phyloP scores from a whole-genome alignment of 2,329 filamentous ascomycete species.

The Microcyclosporella mali region DNA sequence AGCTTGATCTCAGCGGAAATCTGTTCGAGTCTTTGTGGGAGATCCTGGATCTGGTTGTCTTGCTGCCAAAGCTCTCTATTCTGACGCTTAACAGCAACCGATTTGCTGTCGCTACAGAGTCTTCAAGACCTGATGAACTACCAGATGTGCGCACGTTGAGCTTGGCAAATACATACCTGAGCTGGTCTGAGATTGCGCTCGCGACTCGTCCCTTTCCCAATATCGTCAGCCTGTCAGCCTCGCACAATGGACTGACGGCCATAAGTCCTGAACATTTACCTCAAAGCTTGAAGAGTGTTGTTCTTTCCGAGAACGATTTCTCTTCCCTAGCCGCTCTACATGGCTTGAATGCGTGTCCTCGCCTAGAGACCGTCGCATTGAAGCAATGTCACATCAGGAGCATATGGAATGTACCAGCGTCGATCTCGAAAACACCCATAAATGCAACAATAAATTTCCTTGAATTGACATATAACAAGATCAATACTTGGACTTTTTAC shows the following conservation, averaged over 20 bases:
- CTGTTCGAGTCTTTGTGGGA: conserved; percentile 63
- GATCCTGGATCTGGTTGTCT: conserved; percentile 63
- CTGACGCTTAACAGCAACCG: conserved; percentile 56
- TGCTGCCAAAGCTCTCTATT: conserved; percentile 57
- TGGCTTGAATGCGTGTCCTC: conserved; percentile 54
- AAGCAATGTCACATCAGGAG: conserved; percentile 67
- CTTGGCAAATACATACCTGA: conserved; percentile 44
- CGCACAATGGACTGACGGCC: conserved; percentile 35
- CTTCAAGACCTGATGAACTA: neutral
- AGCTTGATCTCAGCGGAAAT: conserved; percentile 82
- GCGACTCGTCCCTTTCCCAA: conserved; percentile 48
- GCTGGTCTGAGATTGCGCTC: conserved; percentile 35
- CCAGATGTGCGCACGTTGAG: conserved; percentile 30
- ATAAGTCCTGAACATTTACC: conserved; percentile 37
- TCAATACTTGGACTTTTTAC: conserved; percentile 63
- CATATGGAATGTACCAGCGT: conserved; percentile 19
- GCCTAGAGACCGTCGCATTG: conserved; percentile 50
- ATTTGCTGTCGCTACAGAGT: conserved; percentile 35
- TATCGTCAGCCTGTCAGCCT: conserved; percentile 46
- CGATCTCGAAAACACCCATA: conserved; percentile 20
- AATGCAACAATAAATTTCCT: conserved; percentile 33
- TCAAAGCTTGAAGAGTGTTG: conserved; percentile 54
- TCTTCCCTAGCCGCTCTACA: conserved; percentile 52
- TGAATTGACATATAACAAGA: conserved; percentile 43
- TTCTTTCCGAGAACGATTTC: conserved; percentile 68